phyloP scores from a whole-genome alignment of 1,284 basidiomycete species.

The Leccinum huronense region DNA sequence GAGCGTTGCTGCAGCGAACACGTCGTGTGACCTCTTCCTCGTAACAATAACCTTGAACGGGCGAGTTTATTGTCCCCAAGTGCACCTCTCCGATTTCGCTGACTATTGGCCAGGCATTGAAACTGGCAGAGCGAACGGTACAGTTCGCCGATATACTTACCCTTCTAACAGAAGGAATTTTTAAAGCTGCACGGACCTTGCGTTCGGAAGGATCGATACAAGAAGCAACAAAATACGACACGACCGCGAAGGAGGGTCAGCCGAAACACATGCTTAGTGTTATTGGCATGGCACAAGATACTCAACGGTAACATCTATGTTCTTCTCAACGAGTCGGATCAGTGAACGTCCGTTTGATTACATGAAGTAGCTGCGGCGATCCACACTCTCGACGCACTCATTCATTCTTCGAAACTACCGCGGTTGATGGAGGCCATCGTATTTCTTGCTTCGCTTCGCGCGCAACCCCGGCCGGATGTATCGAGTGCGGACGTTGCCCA shows the following conservation, averaged over 20 bases:
- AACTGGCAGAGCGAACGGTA: constrained; percentile 88
- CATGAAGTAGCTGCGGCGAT: constrained; percentile 79
- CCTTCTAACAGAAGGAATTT: constrained; percentile 74
- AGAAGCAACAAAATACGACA: constrained; percentile 73
- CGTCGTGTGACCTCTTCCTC: constrained; percentile 73
- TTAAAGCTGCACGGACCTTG: constrained; percentile 75
- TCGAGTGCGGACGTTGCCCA: constrained; percentile 68
- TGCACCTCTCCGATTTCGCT: constrained; percentile 1
- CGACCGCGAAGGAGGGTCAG: constrained; percentile 70
- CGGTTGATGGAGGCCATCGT: constrained; percentile 77
- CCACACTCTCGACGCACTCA: constrained; percentile 82
- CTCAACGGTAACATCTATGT: constrained; percentile 57
- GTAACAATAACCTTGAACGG: constrained; percentile 58
- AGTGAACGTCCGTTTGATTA: constrained; percentile 27
- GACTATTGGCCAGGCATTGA: constrained; percentile 59
- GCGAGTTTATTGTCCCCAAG: constrained; percentile 32
- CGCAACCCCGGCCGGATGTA: constrained; percentile 75
- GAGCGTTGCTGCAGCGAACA: constrained; percentile 76
- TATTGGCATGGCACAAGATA: constrained; percentile 84
- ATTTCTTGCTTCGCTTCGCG: constrained; percentile 86
- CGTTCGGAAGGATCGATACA: constrained; percentile 63
- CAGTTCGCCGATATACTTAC: constrained; percentile 73
- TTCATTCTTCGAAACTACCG: constrained; percentile 63
- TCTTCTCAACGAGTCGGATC: neutral
- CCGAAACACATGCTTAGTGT: constrained; percentile 76